Percentiles rank a stretch among this genome's conserved stretches.
Evolutionary conservation across 805 yeast genomes (phyloP).

Genomic region (Lipomyces kockii): DNA sequence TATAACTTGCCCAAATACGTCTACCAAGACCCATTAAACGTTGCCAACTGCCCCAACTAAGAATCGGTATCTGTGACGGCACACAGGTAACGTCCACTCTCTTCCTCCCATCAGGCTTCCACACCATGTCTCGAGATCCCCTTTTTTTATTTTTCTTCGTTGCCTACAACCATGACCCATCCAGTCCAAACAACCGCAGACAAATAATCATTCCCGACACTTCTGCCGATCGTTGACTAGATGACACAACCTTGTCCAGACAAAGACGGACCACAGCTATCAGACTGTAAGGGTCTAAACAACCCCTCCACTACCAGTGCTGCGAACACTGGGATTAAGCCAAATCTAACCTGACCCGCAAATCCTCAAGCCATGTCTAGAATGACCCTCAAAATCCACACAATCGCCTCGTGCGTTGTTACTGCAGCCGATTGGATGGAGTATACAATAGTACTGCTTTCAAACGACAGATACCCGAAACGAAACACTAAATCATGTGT

Average conservation of each 20-base stretch:
- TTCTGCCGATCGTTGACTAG: neutral
- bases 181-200: neutral
- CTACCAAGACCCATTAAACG: neutral
- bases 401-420: too few relatives aligned
- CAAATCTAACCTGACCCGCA: too few relatives aligned
- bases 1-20: neutral
- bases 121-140: neutral
- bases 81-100: too few relatives aligned
- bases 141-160: neutral
- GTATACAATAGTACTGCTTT: too few relatives aligned
- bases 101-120: neutral
- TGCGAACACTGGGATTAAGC: neutral
- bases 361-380: too few relatives aligned
- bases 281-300: neutral
- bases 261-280: neutral
- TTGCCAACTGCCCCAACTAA: neutral
- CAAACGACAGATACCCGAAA: too few relatives aligned
- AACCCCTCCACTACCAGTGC: neutral
- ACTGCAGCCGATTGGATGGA: too few relatives aligned
- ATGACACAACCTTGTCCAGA: neutral
- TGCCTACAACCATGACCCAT: neutral
- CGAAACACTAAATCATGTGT: too few relatives aligned
- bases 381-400: too few relatives aligned
- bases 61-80: neutral
- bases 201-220: neutral